phyloP scores from a whole-genome alignment of 768 basidiomycete genomes.

The Pulveroboletus sp. region DNA sequence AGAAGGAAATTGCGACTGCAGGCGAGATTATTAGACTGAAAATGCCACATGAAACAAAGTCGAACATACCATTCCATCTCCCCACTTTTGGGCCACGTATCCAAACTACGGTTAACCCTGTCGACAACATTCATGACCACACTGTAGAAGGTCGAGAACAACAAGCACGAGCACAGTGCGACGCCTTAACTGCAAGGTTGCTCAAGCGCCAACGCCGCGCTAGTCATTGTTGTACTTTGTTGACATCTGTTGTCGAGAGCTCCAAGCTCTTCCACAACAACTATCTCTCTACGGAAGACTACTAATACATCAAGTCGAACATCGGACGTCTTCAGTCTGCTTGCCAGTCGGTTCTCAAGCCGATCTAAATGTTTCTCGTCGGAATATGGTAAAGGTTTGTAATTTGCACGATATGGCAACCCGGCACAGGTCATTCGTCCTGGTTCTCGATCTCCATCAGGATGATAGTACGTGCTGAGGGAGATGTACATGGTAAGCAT shows the following conservation, averaged over 20 bases:
- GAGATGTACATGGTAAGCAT: too few species aligned
- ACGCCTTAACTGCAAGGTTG: conserved; percentile 10
- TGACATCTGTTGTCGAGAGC: conserved; percentile 24
- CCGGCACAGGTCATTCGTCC: too few species aligned
- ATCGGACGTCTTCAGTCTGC: background rate
- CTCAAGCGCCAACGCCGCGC: conserved; percentile 14
- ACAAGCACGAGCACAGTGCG: conserved; percentile 16
- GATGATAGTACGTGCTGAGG: too few species aligned
- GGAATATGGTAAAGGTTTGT: too few species aligned
- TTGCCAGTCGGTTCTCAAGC: background rate
- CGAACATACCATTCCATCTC: conserved; percentile 56
- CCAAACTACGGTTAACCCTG: conserved; percentile 46
- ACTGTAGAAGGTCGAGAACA: conserved; percentile 7
- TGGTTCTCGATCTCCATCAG: too few species aligned
- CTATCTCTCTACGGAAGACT: too few species aligned
- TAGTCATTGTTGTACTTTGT: conserved; percentile 27
- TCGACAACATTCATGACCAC: conserved; percentile 57
- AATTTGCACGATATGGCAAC: too few species aligned
- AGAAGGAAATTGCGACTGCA: conserved; percentile 59
- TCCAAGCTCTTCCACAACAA: conserved; percentile 24
- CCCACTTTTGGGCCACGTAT: conserved; percentile 56
- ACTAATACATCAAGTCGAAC: too few species aligned
- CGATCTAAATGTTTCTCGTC: too few species aligned
- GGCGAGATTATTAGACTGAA: conserved; percentile 13
- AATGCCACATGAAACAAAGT: conserved; percentile 14